Evolutionary conservation across 1,139 yeast genomes (phyloP), one percentile per base, ranked within the genome.

Genomic region (Hanseniaspora uvarum): DNA sequence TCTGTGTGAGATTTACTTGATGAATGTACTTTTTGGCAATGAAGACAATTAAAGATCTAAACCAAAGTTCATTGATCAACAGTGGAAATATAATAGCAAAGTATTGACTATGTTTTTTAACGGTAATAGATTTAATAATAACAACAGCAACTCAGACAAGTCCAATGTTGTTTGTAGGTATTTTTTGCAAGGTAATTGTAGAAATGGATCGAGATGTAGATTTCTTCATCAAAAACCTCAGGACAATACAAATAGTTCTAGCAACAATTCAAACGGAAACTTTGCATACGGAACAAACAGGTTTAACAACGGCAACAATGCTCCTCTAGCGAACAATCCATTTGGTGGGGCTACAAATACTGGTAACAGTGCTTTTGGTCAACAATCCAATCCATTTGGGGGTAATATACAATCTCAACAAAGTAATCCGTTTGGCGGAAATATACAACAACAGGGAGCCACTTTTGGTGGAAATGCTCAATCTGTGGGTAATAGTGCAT

Each of bases 171-270:
- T 73, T 1, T 74, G 78, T 59, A 72, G 66, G 56, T 74, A 62
- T 58, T 74, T 62, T 55, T 72, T 68, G 53, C 70, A 69, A 50
- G 72, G 72, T 52, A 57, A 59, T 52, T 65, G 71, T 60, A 64
- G 63, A 26, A 67, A 67, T 24, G 78, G 78, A 0, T 63, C 61
- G 43, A 63, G 62, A 34, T 74, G 78, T 58, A 66, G 64, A 16
- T 73, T 66, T 56, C 70, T 71, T 0, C 77, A 73, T 59, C 69
- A 65, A 11, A 60, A 61, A 14, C 46, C 46, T 40, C 62, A 33
- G 18, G 23, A 58, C 54, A 57, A 57, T 26, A 54, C 37, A 28
- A 55, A 53, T n/a, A 34, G 11, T 6, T 28, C n/a, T n/a, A n/a
- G 11, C 49, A 58, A 44, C 40, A 57, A 54, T 38, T 54, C 56